Base-by-base conservation (phyloP, 2,329 filamentous ascomycete genomes). In the Plenodomus tracheiphilus region DNA sequence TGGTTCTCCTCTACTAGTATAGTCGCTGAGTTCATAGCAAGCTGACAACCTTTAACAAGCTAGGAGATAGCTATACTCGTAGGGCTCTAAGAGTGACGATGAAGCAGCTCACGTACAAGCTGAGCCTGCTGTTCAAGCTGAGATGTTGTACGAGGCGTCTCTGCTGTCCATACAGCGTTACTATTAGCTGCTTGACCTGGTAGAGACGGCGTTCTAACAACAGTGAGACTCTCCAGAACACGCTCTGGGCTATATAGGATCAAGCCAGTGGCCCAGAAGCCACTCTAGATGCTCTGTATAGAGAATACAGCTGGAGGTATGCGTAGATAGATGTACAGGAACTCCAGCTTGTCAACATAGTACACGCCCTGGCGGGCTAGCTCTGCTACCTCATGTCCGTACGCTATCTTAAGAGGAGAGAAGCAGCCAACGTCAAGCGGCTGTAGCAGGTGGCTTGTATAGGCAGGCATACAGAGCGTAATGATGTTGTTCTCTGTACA, bases 351-450 rank as follows among this genome's bases (percentile, higher is more conserved):
- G 11, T 37, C n/a, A 37, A 43, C 9, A 11, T 43, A 15, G 32
- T 38, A 43, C 7, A 43, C 32, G 32, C 41, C 9, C 18, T 43
- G 10, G 13, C n/a, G 20, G 2, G 41, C 34, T 2, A 43, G 41
- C 32, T 43, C n/a, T 9, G 6, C 1, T 1, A 40, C 4, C 9
- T 40, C 5, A 6, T 38, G 9, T 10, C 34, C 5, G 8, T 62
- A 61, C 42, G 51, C 47, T 20, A 49, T 17, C 19, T 49, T 45
- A 56, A 62, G 62, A 19, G 61, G 61, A 64, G 56, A 43, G 59
- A 76, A 76, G 56, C 61, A 70, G 20, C 61, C 59, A 36, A 75
- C 54, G 68, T 76, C 62, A 46, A 76, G 69, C 41, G 66, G 72
- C 58, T 77, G 61, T 17, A 73, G 66, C n/a, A 72, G 45, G 56